Conservation (phyloP, 164 flowering plant species). For the Aristolochia californica region DNA sequence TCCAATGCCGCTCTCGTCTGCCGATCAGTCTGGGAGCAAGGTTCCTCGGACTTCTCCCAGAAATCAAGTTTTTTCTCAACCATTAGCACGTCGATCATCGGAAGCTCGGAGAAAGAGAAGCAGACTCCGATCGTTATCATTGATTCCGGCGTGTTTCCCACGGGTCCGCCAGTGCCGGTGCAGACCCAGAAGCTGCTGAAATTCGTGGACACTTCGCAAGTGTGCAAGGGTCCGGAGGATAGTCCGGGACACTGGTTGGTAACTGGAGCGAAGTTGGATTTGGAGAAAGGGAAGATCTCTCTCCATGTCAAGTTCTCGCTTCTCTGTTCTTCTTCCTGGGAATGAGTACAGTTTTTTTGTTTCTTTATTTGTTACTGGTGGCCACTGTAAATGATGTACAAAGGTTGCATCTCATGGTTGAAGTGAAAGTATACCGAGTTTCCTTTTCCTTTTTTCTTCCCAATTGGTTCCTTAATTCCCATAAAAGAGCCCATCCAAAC, state of each 20-base stretch:
- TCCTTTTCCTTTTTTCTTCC: too few relatives aligned
- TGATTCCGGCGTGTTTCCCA: slow-evolving; percentile 59
- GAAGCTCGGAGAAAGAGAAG: slow-evolving; percentile 26
- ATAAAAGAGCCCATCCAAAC: too few relatives aligned
- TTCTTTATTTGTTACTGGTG: too few relatives aligned
- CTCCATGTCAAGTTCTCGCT: slow-evolving; percentile 64
- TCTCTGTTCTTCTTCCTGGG: neutral
- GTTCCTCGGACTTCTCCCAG: slow-evolving; percentile 29
- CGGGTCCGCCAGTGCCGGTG: slow-evolving; percentile 56
- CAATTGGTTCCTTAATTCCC: too few relatives aligned
- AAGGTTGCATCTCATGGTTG: too few relatives aligned
- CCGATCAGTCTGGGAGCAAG: slow-evolving; percentile 39
- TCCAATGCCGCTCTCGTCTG: slow-evolving; percentile 15
- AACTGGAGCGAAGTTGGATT: slow-evolving; percentile 65
- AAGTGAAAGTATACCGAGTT: too few relatives aligned
- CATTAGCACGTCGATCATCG: slow-evolving; percentile 28
- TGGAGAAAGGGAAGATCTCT: slow-evolving; percentile 63
- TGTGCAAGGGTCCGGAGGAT: slow-evolving; percentile 64
- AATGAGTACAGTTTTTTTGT: neutral
- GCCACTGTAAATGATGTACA: too few relatives aligned
- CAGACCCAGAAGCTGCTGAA: slow-evolving; percentile 40
- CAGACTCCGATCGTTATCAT: slow-evolving; percentile 23
- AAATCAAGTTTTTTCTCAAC: slow-evolving; percentile 41
- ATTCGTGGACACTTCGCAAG: slow-evolving; percentile 49
- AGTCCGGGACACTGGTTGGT: slow-evolving; percentile 84